phyloP scores from a whole-genome alignment of 768 basidiomycete species.

The Tricholoma saponaceum region DNA sequence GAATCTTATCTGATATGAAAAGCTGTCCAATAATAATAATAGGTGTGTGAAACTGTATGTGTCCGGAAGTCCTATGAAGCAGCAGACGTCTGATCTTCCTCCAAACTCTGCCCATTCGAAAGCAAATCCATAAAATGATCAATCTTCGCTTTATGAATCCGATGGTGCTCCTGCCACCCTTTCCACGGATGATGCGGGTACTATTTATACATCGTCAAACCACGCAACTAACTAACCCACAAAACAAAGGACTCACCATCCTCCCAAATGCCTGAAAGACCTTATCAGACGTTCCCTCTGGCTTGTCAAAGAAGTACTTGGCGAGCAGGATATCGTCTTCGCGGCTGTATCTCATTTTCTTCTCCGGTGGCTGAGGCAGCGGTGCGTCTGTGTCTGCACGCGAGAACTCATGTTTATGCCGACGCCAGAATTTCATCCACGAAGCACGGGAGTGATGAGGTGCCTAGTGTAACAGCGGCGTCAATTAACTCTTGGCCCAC shows the following conservation, averaged over 20 bases:
- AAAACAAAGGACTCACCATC: constrained; percentile 38
- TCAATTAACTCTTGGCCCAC: no score
- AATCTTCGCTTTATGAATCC: constrained; percentile 84
- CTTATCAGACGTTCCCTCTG: constrained; percentile 79
- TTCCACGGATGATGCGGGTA: constrained; percentile 91
- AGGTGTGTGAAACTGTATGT: no score
- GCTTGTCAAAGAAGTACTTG: constrained; percentile 65
- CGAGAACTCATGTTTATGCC: constrained; percentile 82
- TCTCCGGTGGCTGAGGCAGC: constrained; percentile 72
- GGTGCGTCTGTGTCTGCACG: constrained; percentile 65
- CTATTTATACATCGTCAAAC: constrained; percentile 31
- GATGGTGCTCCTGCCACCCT: constrained; percentile 90
- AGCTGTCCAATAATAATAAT: no score
- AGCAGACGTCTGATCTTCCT: constrained; percentile 17
- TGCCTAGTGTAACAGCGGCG: constrained; percentile 41
- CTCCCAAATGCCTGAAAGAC: constrained; percentile 80
- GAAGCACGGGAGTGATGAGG: constrained; percentile 90
- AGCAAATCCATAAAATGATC: constrained; percentile 72
- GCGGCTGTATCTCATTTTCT: constrained; percentile 84
- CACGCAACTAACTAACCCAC: constrained; percentile 3
- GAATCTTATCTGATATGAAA: background rate
- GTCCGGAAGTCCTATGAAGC: no score
- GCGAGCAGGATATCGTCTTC: constrained; percentile 79
- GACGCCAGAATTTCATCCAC: constrained; percentile 92
- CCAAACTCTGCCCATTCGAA: constrained; percentile 48